phyloP scores from a whole-genome alignment of 2,329 filamentous ascomycete species.

The Fusarium albosuccineum region DNA sequence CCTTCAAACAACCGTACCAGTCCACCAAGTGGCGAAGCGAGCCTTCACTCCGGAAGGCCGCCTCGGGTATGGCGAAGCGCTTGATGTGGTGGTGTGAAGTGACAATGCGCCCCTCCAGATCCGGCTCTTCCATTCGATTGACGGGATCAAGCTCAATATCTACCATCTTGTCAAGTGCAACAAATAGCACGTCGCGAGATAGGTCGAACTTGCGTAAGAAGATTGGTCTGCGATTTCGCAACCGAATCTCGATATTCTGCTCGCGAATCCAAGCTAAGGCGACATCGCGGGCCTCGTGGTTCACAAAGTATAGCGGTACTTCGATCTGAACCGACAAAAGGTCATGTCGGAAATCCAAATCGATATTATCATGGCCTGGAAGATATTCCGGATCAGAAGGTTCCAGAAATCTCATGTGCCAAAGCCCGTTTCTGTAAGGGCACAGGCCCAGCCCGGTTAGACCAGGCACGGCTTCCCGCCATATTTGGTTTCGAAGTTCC shows the following conservation, averaged over 20 bases:
- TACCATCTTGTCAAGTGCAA: not conserved
- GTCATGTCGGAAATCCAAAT: constrained; percentile 17
- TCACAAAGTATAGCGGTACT: constrained; percentile 9
- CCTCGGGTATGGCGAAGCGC: constrained; percentile 13
- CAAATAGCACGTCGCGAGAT: constrained; percentile 10
- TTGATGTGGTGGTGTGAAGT: not conserved
- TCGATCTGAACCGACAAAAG: not conserved
- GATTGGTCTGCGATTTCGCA: not conserved
- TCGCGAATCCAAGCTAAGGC: constrained; percentile 9
- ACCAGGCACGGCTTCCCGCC: constrained; percentile 11
- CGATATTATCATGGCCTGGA: not conserved
- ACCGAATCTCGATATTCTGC: not conserved
- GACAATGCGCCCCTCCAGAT: not conserved
- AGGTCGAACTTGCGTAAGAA: constrained; percentile 22
- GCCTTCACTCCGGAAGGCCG: accelerated
- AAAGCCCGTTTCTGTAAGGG: constrained; percentile 8
- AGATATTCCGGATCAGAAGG: constrained; percentile 9
- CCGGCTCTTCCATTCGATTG: not conserved
- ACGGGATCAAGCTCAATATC: not conserved
- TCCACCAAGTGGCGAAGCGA: not conserved
- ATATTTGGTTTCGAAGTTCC: constrained; percentile 28
- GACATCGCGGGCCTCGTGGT: constrained; percentile 11
- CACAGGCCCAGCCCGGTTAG: not conserved
- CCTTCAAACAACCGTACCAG: not conserved
- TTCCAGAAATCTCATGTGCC: constrained; percentile 2